Evolutionary conservation across 148 eudicot genomes (phyloP).

Genomic region (Euryodendron excelsum): DNA sequence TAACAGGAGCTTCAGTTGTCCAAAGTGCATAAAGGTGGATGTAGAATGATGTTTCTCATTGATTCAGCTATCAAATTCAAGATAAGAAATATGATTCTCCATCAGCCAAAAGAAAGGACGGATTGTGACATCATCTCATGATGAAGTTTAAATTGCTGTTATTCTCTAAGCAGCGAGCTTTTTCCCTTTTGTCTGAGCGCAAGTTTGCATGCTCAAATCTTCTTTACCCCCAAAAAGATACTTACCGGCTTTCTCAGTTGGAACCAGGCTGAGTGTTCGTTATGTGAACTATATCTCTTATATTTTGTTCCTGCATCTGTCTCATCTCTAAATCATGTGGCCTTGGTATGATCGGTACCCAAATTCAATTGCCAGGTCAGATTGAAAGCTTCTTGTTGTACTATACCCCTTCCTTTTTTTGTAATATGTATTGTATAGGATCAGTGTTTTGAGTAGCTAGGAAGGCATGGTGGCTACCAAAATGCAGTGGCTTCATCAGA

Average conservation of each 20-base stretch:
- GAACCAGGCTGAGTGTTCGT: neutral
- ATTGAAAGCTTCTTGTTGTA: neutral
- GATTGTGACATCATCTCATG: neutral
- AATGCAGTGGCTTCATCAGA: neutral
- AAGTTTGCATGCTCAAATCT: constrained; percentile 7
- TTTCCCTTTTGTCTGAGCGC: neutral
- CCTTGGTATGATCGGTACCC: neutral
- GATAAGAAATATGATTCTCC: neutral
- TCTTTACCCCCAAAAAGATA: neutral
- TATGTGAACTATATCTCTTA: neutral
- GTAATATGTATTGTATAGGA: neutral
- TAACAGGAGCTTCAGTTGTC: constrained; percentile 1
- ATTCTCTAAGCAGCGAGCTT: neutral
- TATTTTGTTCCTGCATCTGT: neutral
- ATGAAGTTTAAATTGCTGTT: neutral
- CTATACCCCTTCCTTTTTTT: neutral
- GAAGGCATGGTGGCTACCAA: neutral
- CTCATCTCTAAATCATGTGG: neutral
- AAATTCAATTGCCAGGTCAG: constrained; percentile 7
- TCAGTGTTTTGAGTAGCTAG: neutral
- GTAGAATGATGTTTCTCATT: neutral
- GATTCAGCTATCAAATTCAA: constrained; percentile 6
- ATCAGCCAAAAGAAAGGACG: neutral
- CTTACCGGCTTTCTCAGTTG: neutral
- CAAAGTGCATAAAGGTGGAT: neutral